Evolutionary conservation across 345 rosid genomes (phyloP).

Genomic region (Brassica carinata): DNA sequence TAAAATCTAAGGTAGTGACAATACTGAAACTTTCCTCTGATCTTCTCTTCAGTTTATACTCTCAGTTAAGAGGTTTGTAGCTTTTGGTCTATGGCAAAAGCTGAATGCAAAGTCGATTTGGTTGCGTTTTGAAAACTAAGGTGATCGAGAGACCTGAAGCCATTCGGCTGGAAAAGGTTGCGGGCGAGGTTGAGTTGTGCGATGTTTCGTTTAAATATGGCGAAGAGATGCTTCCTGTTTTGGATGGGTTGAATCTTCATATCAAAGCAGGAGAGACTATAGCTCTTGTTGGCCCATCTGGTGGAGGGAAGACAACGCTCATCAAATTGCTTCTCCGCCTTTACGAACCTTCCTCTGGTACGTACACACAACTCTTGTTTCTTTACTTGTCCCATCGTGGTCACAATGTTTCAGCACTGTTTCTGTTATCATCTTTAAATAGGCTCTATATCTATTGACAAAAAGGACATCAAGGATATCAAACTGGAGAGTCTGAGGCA

Average conservation of each 20-base stretch:
- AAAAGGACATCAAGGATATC: conserved; percentile 59
- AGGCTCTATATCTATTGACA: conserved; percentile 75
- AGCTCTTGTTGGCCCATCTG: conserved; percentile 93
- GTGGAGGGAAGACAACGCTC: conserved; percentile 98
- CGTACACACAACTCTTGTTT: conserved; percentile 40
- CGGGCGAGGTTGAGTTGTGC: conserved; percentile 74
- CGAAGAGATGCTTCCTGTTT: conserved; percentile 55
- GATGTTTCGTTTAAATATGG: conserved; percentile 70
- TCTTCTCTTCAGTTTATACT: no score
- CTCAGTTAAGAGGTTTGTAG: no score
- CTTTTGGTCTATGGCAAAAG: background rate
- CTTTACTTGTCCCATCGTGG: conserved; percentile 4
- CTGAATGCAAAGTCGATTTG: conserved; percentile 19
- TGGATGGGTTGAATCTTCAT: conserved; percentile 74
- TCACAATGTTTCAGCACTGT: conserved; percentile 11
- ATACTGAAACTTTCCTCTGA: no score
- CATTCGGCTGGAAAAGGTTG: conserved; percentile 53
- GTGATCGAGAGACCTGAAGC: conserved; percentile 66
- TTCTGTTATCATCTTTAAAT: conserved; percentile 1
- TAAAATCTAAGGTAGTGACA: conserved; percentile 69
- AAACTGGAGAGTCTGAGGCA: conserved; percentile 72
- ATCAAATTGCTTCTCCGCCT: conserved; percentile 91
- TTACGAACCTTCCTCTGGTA: conserved; percentile 79
- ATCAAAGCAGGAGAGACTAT: conserved; percentile 90
- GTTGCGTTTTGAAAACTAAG: conserved; percentile 37